Base-by-base conservation (phyloP, 768 basidiomycete genomes). In the Calocybe indica region DNA sequence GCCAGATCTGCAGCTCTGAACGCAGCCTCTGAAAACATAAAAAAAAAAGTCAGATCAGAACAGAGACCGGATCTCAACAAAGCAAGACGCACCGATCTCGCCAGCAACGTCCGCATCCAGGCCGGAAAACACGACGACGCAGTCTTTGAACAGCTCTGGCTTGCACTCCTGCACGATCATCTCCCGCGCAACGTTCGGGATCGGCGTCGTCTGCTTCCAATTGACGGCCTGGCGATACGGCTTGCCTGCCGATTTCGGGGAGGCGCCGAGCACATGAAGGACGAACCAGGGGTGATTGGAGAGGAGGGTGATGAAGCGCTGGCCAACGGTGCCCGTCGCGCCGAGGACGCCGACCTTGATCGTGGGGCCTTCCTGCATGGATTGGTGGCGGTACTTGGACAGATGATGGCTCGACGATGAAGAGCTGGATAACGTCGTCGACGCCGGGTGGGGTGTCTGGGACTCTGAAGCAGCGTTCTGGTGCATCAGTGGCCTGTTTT, bases 21-120 rank as follows among this genome's bases (percentile, higher is more conserved):
- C 0, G 88, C 84, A 28, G 74, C 69, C 74, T 99, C 95, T 96
- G 62, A 7, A 28, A 1, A 35, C 33, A 9, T 33, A 6, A 52
- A 46, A 43, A 52, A 6, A 52, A 46, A 43, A 52, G 43, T 13
- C 42, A 45, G 39, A 50, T 39, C 45, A 9, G 10, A 6, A 36
- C 15, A 29, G 11, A 14, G 32, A 31, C 35, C 13, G n/a, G 28
- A n/a, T 32, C 13, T 28, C 33, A 30, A 22, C 22, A 22, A 22
- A 22, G 22, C 22, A 2, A 47, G 33, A 57, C 68, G 49, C 59
- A 94, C 95, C 95, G 63, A 98, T 93, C 9, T 94, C 89, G 8
- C 94, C 92, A 31, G 95, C 95, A 29, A 83, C 94, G 60, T 96
- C 92, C 12, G 87, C 82, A 67, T 98, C 96, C 49, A 99, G 69